phyloP scores from a whole-genome alignment of 78 protist species.

The Neovahlkampfia damariscottae region DNA sequence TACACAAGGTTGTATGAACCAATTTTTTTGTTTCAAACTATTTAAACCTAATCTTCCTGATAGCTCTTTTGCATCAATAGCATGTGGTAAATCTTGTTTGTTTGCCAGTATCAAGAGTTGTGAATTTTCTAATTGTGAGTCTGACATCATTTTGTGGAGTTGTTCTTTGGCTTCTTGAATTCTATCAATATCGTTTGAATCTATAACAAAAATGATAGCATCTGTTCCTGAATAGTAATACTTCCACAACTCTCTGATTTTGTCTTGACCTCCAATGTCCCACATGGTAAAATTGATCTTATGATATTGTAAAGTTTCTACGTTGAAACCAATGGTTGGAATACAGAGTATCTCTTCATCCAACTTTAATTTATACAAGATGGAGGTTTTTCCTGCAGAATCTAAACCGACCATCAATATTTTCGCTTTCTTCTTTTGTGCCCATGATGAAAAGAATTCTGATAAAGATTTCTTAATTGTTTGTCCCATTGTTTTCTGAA shows the following conservation, averaged over 20 bases:
- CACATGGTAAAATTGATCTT: constrained; percentile 9
- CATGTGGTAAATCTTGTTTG: constrained; percentile 55
- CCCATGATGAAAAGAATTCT: too few species aligned
- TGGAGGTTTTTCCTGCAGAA: constrained; percentile 45
- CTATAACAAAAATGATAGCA: constrained; percentile 91
- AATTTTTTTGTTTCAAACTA: neutral
- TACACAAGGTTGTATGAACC: constrained; percentile 36
- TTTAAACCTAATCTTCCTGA: constrained; percentile 20
- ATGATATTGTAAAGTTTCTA: constrained; percentile 31
- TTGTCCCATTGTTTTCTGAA: too few species aligned
- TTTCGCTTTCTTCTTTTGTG: neutral
- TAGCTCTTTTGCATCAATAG: constrained; percentile 4
- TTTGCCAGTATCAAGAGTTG: constrained; percentile 81
- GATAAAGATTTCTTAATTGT: too few species aligned
- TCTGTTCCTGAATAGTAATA: constrained; percentile 81
- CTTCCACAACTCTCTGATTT: constrained; percentile 81
- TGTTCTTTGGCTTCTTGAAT: constrained; percentile 48
- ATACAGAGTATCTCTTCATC: constrained; percentile 47
- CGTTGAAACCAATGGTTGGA: constrained; percentile 66
- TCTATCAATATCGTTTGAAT: constrained; percentile 73
- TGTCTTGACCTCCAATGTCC: constrained; percentile 71
- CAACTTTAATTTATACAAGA: constrained; percentile 54
- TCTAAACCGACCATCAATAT: constrained; percentile 18
- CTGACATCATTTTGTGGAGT: constrained; percentile 59
- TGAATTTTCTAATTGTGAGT: constrained; percentile 73